Base-by-base conservation (phyloP, 2,329 filamentous ascomycete genomes). In the Colletotrichum tanaceti region DNA sequence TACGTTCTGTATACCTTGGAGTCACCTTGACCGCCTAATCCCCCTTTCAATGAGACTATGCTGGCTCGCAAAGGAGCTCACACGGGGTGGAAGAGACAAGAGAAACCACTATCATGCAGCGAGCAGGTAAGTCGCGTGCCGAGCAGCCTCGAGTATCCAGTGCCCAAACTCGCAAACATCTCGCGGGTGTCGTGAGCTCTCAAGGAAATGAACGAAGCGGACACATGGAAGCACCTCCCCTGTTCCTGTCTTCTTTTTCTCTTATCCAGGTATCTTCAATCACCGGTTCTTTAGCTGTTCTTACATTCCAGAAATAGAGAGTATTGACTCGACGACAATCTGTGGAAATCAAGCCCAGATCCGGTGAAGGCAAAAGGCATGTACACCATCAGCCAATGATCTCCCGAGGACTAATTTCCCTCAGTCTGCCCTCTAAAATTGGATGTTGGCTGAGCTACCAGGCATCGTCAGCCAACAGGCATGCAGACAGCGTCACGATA, bases 401-500 rank as follows among this genome's bases (percentile, higher is more conserved):
- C 35, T 59, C 50, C 18, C 28, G 46, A 20, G 32, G 35, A 55
- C 14, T 1, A 13, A 39, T n/a, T 18, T 24, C 49, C n/a, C 18
- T 5, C 13, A 49, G 50, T 14, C 32, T 44, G 18, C 13, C 3
- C 22, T 49, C 38, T 24, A 6, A 38, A 24, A 54, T n/a, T 66
- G n/a, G 57, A 18, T 18, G n/a, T 44, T 24, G 57, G 28, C 50
- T 50, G 46, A 47, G 14, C 32, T 20, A 38, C 18, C 22, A 20
- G 49, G 14, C 49, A 20, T 41, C 62, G 18, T 43, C 53, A 28
- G 32, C 18, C 46, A 60, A 13, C 60, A 38, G 32, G 11, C 46
- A 60, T n/a, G 20, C 16, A 65, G 49, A 49, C 44, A 55, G 41
- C 65, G 50, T 55, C 62, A 66, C 20, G 50, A 57, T 55, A 55